Conservation (phyloP, 768 basidiomycete genomes). For the Boletus rubroflammeus region DNA sequence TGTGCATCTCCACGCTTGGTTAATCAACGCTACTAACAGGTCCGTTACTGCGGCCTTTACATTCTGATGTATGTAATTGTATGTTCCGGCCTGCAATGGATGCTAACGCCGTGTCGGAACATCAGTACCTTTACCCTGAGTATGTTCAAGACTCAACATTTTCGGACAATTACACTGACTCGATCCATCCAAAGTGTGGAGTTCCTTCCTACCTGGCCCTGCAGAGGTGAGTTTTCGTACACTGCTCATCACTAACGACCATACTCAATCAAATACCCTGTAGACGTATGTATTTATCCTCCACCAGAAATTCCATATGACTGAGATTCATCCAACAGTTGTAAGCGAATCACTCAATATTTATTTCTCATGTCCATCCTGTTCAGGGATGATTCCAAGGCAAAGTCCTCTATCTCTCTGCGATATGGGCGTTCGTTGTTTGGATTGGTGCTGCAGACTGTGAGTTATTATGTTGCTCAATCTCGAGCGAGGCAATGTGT, state of each 20-base stretch:
- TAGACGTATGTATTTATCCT: conserved; percentile 8
- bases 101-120: neutral
- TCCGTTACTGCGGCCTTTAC: conserved; percentile 12
- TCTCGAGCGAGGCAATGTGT: neutral
- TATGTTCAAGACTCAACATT: neutral
- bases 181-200: neutral
- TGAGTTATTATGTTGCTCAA: neutral
- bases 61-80: neutral
- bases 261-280: neutral
- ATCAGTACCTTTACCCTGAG: conserved; percentile 1
- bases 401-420: neutral
- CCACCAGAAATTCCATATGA: neutral
- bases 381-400: neutral
- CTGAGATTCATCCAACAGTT: neutral
- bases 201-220: conserved; percentile 10
- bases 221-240: neutral
- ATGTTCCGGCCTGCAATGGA: neutral
- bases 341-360: neutral
- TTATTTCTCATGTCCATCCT: neutral
- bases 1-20: neutral
- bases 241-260: too few species aligned
- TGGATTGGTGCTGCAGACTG: conserved; percentile 10
- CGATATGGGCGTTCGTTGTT: neutral
- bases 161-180: neutral
- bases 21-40: neutral